phyloP scores from a whole-genome alignment of 1,284 basidiomycete species.

The Ceratobasidium sp. region DNA sequence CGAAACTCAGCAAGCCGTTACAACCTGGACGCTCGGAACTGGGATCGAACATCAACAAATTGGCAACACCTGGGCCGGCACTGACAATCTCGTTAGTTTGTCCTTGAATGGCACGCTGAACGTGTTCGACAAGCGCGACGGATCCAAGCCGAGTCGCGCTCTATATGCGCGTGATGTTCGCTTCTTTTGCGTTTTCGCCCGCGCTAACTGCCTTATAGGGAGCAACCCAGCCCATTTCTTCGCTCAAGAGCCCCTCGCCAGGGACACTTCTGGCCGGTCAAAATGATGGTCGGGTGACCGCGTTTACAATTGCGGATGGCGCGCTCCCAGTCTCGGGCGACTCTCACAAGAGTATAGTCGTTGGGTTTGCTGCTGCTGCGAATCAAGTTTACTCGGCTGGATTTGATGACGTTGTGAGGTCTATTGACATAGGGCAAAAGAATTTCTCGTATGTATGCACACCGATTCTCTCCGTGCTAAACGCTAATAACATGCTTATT shows the following conservation, averaged over 20 bases:
- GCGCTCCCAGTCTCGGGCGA: slow-evolving; percentile 51
- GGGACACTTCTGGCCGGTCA: slow-evolving; percentile 81
- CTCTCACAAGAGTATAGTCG: slow-evolving; percentile 57
- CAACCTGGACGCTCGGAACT: slow-evolving; percentile 73
- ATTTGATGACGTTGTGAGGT: slow-evolving; percentile 80
- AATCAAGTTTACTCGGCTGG: slow-evolving; percentile 70
- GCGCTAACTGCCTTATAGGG: slow-evolving; percentile 7
- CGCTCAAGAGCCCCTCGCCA: slow-evolving; percentile 26
- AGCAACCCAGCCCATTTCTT: slow-evolving; percentile 12
- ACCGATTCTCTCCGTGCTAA: slow-evolving; percentile 58
- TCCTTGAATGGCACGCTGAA: slow-evolving; percentile 86
- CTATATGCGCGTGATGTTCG: slow-evolving; percentile 52
- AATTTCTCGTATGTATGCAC: slow-evolving; percentile 63
- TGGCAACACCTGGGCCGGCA: slow-evolving; percentile 79
- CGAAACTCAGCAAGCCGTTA: slow-evolving; percentile 67
- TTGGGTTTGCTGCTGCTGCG: slow-evolving; percentile 63
- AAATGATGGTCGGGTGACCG: slow-evolving; percentile 80
- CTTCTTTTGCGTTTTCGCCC: background rate
- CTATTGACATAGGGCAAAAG: slow-evolving; percentile 59
- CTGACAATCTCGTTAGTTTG: slow-evolving; percentile 79
- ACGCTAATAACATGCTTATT: slow-evolving; percentile 60
- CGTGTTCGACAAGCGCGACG: slow-evolving; percentile 78
- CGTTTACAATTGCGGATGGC: slow-evolving; percentile 53
- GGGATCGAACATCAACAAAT: slow-evolving; percentile 82
- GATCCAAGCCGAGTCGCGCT: slow-evolving; percentile 64